Percentiles rank a stretch among this genome's conserved stretches.
Evolutionary conservation across 1,284 basidiomycete genomes (phyloP).

Genomic region (Takashimella tepidaria): DNA sequence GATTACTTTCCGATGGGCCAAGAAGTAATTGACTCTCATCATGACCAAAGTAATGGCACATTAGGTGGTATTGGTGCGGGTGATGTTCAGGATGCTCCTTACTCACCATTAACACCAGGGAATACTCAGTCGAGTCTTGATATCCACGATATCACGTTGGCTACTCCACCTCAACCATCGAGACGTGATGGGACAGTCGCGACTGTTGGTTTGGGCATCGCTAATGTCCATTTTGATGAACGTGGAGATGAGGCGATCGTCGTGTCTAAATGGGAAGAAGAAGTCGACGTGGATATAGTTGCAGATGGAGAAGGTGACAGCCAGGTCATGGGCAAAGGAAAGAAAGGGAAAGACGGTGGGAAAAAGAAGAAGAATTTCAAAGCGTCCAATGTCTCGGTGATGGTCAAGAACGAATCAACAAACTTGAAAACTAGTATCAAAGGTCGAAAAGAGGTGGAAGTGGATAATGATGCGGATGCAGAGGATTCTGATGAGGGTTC

Average conservation of each 20-base stretch:
- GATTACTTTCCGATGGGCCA: slow-evolving; percentile 2
- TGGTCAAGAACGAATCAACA: no score
- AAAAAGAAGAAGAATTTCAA: background rate
- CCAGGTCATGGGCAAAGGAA: background rate
- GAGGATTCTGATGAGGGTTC: no score
- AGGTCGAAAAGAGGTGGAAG: background rate
- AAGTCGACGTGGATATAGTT: no score
- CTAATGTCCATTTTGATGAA: slow-evolving; percentile 38
- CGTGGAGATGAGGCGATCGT: slow-evolving; percentile 1
- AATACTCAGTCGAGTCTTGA: slow-evolving; percentile 6
- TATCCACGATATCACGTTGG: slow-evolving; percentile 29
- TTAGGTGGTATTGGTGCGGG: background rate
- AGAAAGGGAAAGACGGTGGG: background rate
- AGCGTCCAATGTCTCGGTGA: no score
- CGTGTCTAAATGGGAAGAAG: background rate
- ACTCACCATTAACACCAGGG: background rate
- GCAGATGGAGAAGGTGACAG: background rate
- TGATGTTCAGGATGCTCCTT: slow-evolving; percentile 6
- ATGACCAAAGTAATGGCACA: no score
- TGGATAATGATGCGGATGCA: background rate
- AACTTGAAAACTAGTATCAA: background rate
- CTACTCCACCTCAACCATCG: slow-evolving; percentile 24
- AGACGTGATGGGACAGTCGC: slow-evolving; percentile 22
- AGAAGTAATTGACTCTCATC: slow-evolving; percentile 4
- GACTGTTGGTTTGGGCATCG: slow-evolving; percentile 37